Base-by-base conservation (phyloP, 1,284 basidiomycete genomes). In the Sanguinoderma infundibulare region DNA sequence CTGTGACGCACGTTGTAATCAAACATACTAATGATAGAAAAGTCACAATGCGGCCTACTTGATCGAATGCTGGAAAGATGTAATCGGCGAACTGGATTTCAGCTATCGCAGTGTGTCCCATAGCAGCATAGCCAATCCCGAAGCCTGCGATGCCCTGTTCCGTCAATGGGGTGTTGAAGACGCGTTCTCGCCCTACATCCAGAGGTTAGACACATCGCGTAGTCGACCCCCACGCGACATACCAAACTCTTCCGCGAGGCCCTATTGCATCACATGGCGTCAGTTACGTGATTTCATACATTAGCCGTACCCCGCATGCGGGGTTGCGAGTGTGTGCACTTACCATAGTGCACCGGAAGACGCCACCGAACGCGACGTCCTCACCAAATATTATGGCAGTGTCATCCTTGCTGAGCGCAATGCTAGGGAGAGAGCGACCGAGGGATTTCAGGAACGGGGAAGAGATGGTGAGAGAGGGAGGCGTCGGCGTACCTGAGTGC, bases 81-180 rank as follows among this genome's bases (percentile, higher is more conserved):
- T 96, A 94, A 69, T 94, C 91, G 1, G 88, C 85, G 65, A 94
- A 94, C 70, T 92, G 96, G 60, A 98, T 94, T 77, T 98, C 96
- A 44, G 95, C 96, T 58, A 98, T 95, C 1, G 95, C 94, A 3
- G 94, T 96, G 58, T 96, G 94, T 0, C 96, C 96, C 87, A 98
- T 96, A 15, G 91, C 83, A 0, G 96, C 95, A 60, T 97, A 75
- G 3, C 96, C 96, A 54, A 98, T 95, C 0, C 91, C 96, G 69
- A 98, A 98, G 8, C 96, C 96, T 46, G 93, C 95, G 58, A 98
- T 97, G 5, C 96, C 96, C 76, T 98, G 95, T 72, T 97, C 95
- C 0, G 94, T 96, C 57, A 97, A 75, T 5, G 95, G 95, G 0
- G 95, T 97, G 75, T 98, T 97, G 78, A 98, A 97, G n/a, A 98